phyloP scores from a whole-genome alignment of 2,329 filamentous ascomycete genomes.

The Fusarium verrucosum region DNA sequence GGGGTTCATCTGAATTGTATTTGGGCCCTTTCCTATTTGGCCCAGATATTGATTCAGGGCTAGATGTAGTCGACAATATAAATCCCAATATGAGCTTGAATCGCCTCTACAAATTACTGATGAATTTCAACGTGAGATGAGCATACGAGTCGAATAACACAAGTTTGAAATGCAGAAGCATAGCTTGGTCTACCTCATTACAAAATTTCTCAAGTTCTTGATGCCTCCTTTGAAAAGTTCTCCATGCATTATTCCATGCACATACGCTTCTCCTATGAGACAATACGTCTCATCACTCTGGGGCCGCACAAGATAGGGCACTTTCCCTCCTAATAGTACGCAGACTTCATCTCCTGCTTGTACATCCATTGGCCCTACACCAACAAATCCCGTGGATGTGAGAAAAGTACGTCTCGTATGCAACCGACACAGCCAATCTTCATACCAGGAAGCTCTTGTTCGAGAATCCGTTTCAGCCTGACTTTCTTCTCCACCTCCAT shows the following conservation, averaged over 20 bases:
- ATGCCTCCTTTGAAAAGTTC: not conserved
- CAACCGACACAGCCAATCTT: not conserved
- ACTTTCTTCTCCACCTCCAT: not conserved
- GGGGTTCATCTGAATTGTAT: fast-evolving
- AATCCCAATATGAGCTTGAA: not conserved
- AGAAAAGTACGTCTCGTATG: not conserved
- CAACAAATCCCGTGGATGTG: not conserved
- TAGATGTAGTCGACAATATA: not conserved
- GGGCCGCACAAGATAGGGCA: not conserved
- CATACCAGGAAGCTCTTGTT: not conserved
- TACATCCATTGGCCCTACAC: not conserved
- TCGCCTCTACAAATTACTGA: not conserved
- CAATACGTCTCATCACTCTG: not conserved
- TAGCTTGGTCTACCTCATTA: not conserved
- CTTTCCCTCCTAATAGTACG: not conserved
- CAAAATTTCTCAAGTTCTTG: not conserved
- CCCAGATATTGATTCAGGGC: not conserved
- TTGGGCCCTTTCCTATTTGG: not conserved
- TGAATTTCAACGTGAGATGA: no score
- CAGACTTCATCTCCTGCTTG: not conserved
- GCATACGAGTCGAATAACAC: no score
- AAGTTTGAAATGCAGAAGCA: not conserved
- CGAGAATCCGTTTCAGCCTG: not conserved
- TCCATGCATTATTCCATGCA: not conserved
- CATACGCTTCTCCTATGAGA: not conserved